Conservation (phyloP, 352 stramenopile genomes). For the Pythium aquatile region DNA sequence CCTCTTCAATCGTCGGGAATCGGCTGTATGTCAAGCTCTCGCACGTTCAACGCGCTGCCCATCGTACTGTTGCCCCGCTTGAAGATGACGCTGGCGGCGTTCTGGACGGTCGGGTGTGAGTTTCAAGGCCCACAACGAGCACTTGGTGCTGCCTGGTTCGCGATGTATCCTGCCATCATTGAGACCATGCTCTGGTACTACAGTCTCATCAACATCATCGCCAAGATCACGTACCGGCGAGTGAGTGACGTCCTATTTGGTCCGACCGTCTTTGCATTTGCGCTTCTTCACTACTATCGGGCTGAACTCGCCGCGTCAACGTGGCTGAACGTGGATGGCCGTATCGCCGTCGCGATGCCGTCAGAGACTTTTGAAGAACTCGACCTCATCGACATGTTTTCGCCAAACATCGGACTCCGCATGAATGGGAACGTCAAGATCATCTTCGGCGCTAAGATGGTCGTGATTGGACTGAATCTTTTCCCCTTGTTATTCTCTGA, state of each 20-base stretch:
- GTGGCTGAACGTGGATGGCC: slow-evolving; percentile 25
- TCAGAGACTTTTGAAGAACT: slow-evolving; percentile 30
- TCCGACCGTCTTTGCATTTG: slow-evolving; percentile 30
- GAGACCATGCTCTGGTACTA: slow-evolving; percentile 29
- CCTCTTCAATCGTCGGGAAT: slow-evolving; percentile 21
- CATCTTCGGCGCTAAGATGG: slow-evolving; percentile 29
- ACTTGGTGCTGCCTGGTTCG: slow-evolving; percentile 37
- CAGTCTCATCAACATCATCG: slow-evolving; percentile 38
- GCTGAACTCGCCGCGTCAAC: no score
- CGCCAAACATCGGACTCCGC: slow-evolving; percentile 21
- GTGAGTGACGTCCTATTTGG: slow-evolving; percentile 32
- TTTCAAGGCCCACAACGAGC: slow-evolving; percentile 39
- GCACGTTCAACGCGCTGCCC: slow-evolving; percentile 29
- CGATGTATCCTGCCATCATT: slow-evolving; percentile 31
- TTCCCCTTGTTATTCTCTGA: slow-evolving; percentile 23
- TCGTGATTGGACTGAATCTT: slow-evolving; percentile 30
- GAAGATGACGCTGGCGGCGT: slow-evolving; percentile 28
- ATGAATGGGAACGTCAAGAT: slow-evolving; percentile 31
- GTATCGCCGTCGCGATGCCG: slow-evolving; percentile 24
- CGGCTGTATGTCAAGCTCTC: slow-evolving; percentile 23
- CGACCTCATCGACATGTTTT: slow-evolving; percentile 26
- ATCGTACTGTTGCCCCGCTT: slow-evolving; percentile 26
- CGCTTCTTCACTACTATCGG: slow-evolving; percentile 28
- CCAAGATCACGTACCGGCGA: slow-evolving; percentile 29
- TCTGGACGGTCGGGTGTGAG: slow-evolving; percentile 30